Evolutionary conservation across 192 early-diverging fungal genomes (phyloP).

Genomic region (Coemansia sp.): DNA sequence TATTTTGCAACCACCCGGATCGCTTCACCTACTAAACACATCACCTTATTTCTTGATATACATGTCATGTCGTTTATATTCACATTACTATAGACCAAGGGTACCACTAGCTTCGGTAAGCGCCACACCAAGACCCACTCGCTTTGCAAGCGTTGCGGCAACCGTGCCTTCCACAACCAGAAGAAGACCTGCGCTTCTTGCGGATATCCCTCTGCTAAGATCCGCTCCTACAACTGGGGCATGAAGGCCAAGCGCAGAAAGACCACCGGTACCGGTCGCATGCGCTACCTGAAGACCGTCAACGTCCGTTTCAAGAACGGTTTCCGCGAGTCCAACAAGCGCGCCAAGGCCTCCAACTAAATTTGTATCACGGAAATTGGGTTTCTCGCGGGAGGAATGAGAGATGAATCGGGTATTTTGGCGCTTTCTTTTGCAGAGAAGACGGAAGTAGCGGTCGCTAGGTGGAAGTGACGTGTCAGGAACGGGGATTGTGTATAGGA

Average conservation of each 20-base stretch:
- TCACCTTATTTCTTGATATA: too few species aligned
- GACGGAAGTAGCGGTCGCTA: too few species aligned
- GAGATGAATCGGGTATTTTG: too few species aligned
- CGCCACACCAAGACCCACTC: conserved; percentile 99
- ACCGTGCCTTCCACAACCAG: conserved; percentile 98
- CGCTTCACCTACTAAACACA: too few species aligned
- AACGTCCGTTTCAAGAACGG: conserved; percentile 97
- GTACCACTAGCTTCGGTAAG: conserved; percentile 99
- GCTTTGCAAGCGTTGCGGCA: conserved; percentile 96
- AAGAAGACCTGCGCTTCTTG: conserved; percentile 99
- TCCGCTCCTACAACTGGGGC: conserved; percentile 94
- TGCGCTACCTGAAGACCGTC: conserved; percentile 92
- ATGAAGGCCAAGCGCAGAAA: conserved; percentile 97
- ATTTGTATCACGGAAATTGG: neutral
- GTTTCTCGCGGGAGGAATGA: too few species aligned
- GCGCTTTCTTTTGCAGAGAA: neutral
- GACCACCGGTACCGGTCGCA: conserved; percentile 99
- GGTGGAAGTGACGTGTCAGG: too few species aligned
- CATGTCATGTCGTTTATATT: too few species aligned
- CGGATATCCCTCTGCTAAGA: conserved; percentile 98
- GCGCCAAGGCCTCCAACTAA: conserved; percentile 1
- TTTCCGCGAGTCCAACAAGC: conserved; percentile 75
- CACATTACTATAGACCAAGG: conserved; percentile 85
- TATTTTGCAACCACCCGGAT: too few species aligned
- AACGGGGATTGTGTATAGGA: too few species aligned